Evolutionary conservation across 495 filamentous ascomycete species (phyloP), one percentile per base, ranked within the genome.

Genomic region (Xylaria sp.): DNA sequence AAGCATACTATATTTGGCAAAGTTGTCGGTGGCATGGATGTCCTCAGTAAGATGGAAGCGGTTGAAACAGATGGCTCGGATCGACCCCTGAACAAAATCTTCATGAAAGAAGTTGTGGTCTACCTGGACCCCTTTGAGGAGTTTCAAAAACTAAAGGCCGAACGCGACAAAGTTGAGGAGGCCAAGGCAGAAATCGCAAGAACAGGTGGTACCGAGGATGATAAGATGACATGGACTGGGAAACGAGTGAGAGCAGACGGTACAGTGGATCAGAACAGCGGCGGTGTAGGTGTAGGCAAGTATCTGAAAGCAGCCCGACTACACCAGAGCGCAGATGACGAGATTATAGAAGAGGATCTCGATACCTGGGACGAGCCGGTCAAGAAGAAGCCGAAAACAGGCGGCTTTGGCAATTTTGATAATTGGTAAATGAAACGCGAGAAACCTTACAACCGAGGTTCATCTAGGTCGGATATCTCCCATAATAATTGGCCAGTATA

Each of bases 101-200:
- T 87, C 46, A 94, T 99, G 68, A 87, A 90, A 75, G 92, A 96
- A 40, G 86, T 98, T 0, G 90, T 92, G 3, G 89, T 99, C 7
- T 95, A 97, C 72, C 88, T 98, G 3, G 96, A 99, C 80, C 95
- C 95, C 1, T 99, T 99, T 79, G 93, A 97, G 74, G 96, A 97
- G 80, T 98, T 95, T 77, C 74, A 88, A 74, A 91, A 89, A 77
- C 86, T 92, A 74, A 86, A 90, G 72, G 76, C 73, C 40, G 82
- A 88, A 68, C 80, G 80, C 61, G 87, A 89, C 24, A 80, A 77
- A 48, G 77, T 78, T 43, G 86, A 85, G 41, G 84, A 87, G 68
- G 80, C 82, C 55, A 85, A 86, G 65, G 87, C 86, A 63, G 84
- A 80, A 81, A 85, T 84, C 71, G 75, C 77, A 76, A 84, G 80